Base-by-base conservation (phyloP, 2,329 filamentous ascomycete genomes). In the Camptophora hylomeconis region DNA sequence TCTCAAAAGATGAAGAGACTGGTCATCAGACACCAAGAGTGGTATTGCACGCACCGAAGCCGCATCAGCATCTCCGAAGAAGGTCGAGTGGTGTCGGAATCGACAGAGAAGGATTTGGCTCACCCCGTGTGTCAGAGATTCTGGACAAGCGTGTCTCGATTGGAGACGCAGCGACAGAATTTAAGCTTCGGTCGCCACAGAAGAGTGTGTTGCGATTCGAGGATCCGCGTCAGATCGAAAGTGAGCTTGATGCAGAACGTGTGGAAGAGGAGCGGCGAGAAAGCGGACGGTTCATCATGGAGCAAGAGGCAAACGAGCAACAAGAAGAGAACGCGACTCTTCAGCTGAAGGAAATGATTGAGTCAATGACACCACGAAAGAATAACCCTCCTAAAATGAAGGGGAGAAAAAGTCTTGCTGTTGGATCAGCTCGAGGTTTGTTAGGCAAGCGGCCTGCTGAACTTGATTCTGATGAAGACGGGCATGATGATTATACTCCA, bases 301-400 rank as follows among this genome's bases (percentile, higher is more conserved):
- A 72, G 42, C 60, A 65, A 17, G 66, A 69, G 41, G 60, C 56
- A 5, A 53, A 58, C 28, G 53, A 49, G 11, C 54, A 58, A 16
- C 64, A 67, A 19, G 69, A 74, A 18, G 67, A 62, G 25, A 76
- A 81, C 38, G 62, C 60, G 3, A 79, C 77, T 0, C 53, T 74
- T 19, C 81, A 72, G 37, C 56, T 87, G 23, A 78, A 72, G 38
- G 77, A 82, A 39, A 76, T 83, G 69, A 87, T 87, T 36, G 67
- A 78, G 36, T 79, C 72, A 32, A 61, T 38, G 83, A 78, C 14
- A 80, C 81, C 0, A 81, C 80, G 53, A 81, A 82, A 45, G 30
- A 21, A 35, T n/a, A 39, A 38, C 20, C 9, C 31, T 50, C 75
- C 70, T 30, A 62, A 56, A 5, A 42, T 80, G 5, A 72, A 65